A percentile compares a stretch with the other conserved stretches of the same genome.
phyloP scores from a whole-genome alignment of 805 yeast species.

The Tetrapisispora namnaoensis region DNA sequence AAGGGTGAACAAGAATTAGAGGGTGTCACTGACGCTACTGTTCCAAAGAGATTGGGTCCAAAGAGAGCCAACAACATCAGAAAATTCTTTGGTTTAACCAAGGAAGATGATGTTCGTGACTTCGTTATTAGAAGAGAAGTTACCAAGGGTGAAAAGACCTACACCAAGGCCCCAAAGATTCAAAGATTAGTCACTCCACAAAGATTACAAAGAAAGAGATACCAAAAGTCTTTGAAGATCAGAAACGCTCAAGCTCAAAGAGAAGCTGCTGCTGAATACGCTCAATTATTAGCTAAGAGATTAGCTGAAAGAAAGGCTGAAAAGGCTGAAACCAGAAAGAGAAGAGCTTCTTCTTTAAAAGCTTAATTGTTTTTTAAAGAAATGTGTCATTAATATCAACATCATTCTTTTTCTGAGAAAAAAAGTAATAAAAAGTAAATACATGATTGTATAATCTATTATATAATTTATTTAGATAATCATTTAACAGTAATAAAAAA shows the following conservation, averaged over 20 bases:
- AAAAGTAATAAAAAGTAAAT: background rate
- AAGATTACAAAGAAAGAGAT: conserved; percentile 98
- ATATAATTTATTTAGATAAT: background rate
- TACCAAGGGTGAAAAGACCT: conserved; percentile 94
- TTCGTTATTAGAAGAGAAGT: conserved; percentile 98
- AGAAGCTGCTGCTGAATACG: conserved; percentile 99
- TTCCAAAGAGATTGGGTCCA: conserved; percentile 99
- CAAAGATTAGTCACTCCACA: conserved; percentile 99
- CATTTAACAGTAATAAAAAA: background rate
- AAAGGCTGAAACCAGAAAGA: conserved; percentile 97
- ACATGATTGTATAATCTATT: background rate
- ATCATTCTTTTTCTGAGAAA: background rate
- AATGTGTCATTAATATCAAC: background rate
- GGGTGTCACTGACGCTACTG: conserved; percentile 89
- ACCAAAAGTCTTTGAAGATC: conserved; percentile 84
- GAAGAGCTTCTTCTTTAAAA: conserved; percentile 98
- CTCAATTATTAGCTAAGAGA: conserved; percentile 96
- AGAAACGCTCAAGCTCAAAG: conserved; percentile 97
- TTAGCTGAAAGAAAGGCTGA: conserved; percentile 97
- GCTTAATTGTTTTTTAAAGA: conserved; percentile 37
- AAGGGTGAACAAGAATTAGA: conserved; percentile 94
- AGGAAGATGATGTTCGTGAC: conserved; percentile 46
- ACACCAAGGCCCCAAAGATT: conserved; percentile 99
- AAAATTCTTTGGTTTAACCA: conserved; percentile 87
- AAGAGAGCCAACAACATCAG: conserved; percentile 99